Evolutionary conservation across 768 basidiomycete species (phyloP).

Genomic region (Holtermannia corniformis): DNA sequence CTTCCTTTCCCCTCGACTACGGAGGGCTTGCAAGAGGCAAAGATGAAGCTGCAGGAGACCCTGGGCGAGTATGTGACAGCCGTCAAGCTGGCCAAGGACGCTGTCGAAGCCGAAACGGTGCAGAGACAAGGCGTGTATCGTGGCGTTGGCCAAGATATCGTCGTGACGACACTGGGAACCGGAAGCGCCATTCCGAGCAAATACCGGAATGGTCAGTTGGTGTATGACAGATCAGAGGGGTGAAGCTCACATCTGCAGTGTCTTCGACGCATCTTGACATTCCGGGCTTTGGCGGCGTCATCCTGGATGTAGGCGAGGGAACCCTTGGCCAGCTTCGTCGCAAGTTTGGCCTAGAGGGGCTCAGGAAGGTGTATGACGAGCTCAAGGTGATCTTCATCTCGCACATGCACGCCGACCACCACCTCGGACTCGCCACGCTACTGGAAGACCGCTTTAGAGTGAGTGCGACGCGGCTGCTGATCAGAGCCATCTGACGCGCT

Average conservation of each 20-base stretch:
- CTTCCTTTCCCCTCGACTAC: constrained; percentile 9
- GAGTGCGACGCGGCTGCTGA: constrained; percentile 19
- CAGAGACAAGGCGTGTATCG: constrained; percentile 3
- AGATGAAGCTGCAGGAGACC: constrained; percentile 36
- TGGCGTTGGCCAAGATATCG: constrained; percentile 53
- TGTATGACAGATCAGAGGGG: not conserved
- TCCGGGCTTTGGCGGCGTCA: constrained; percentile 59
- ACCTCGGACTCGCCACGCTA: constrained; percentile 67
- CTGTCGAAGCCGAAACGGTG: constrained; percentile 1
- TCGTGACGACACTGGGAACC: constrained; percentile 72
- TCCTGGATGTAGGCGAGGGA: constrained; percentile 88
- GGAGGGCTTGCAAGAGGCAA: constrained; percentile 37
- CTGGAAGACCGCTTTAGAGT: constrained; percentile 64
- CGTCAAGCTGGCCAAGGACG: constrained; percentile 41
- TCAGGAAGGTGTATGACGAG: constrained; percentile 49
- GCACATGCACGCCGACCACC: constrained; percentile 89
- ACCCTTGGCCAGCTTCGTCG: constrained; percentile 81
- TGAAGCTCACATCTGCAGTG: constrained; percentile 21
- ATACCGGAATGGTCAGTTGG: constrained; percentile 67
- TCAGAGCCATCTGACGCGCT: not conserved
- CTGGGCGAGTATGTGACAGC: constrained; percentile 42
- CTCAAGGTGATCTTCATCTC: constrained; percentile 75
- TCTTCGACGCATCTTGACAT: constrained; percentile 68
- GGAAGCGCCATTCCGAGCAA: constrained; percentile 76
- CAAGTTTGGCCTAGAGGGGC: constrained; percentile 51